Conservation (phyloP, 345 rosid species). For the Eucalyptus leucophloia region DNA sequence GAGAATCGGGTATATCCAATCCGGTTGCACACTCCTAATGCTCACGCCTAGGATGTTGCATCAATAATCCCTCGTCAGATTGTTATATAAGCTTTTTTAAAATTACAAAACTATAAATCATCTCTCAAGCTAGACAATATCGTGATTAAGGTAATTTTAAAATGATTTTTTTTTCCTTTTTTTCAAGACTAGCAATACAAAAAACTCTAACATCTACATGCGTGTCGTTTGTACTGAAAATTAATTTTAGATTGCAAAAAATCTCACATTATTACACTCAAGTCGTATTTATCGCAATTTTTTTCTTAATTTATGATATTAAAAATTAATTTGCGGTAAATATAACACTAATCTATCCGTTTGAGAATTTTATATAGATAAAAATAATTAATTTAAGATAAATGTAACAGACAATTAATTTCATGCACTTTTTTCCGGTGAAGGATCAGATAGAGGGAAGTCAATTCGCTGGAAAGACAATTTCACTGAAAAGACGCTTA, state of each 20-base stretch:
- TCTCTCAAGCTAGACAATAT: neutral
- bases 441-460: neutral
- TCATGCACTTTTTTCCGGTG: neutral
- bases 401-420: neutral
- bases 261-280: neutral
- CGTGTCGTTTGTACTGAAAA: too few species aligned
- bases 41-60: too few species aligned
- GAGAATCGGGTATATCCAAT: rapidly evolving
- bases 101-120: neutral
- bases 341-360: neutral
- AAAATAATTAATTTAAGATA: too few species aligned
- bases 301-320: too few species aligned
- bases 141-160: too few species aligned
- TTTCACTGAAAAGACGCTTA: neutral
- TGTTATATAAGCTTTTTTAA: neutral
- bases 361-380: too few species aligned
- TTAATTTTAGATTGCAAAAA: too few species aligned
- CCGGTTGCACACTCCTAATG: too few species aligned
- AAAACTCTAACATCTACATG: neutral
- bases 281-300: neutral
- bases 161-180: neutral
- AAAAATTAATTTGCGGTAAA: too few species aligned
- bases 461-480: neutral
- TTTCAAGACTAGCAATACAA: neutral
- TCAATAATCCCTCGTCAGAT: too few species aligned